A percentile compares a stretch with the other conserved stretches of the same genome.
phyloP scores from a whole-genome alignment of 2,329 filamentous ascomycete species.

The Neopestalotiopsis sp. region DNA sequence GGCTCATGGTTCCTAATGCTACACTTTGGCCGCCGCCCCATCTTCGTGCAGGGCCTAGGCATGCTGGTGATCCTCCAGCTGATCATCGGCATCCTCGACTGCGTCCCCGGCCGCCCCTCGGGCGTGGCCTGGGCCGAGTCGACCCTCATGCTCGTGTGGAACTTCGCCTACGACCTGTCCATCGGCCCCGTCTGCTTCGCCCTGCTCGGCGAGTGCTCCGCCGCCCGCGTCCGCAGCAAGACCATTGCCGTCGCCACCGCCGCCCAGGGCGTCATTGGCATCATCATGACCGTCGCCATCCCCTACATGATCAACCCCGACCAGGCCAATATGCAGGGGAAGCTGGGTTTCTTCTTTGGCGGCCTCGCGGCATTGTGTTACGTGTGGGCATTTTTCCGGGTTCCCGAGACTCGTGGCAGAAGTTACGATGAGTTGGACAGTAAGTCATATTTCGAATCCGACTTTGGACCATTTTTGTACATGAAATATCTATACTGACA shows the following conservation, averaged over 20 bases:
- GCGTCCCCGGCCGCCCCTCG: conserved; percentile 45
- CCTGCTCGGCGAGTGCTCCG: conserved; percentile 59
- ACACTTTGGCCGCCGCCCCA: conserved; percentile 55
- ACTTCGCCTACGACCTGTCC: conserved; percentile 57
- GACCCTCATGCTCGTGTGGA: conserved; percentile 56
- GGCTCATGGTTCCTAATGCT: conserved; percentile 58
- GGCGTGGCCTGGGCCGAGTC: conserved; percentile 54
- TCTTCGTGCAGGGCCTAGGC: conserved; percentile 54
- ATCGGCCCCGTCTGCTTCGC: conserved; percentile 57
- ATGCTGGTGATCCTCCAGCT: conserved; percentile 51
- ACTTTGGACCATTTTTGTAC: background rate
- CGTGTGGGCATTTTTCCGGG: conserved; percentile 42
- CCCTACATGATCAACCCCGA: conserved; percentile 51
- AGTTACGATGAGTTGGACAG: conserved; percentile 39
- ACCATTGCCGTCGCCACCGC: conserved; percentile 51
- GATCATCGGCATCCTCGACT: conserved; percentile 52
- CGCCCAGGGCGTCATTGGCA: conserved; percentile 45
- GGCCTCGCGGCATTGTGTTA: conserved; percentile 42
- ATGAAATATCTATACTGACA: background rate
- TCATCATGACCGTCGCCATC: conserved; percentile 49
- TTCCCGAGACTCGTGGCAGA: conserved; percentile 38
- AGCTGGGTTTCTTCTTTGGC: conserved; percentile 47
- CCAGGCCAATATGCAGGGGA: conserved; percentile 47
- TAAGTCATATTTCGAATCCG: background rate
- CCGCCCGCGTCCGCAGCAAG: conserved; percentile 50